These are phyloP conservation scores for Debaryomyces hansenii DNA, from an alignment of 805 yeast genomes.

Conservation along the genomic window DNA sequence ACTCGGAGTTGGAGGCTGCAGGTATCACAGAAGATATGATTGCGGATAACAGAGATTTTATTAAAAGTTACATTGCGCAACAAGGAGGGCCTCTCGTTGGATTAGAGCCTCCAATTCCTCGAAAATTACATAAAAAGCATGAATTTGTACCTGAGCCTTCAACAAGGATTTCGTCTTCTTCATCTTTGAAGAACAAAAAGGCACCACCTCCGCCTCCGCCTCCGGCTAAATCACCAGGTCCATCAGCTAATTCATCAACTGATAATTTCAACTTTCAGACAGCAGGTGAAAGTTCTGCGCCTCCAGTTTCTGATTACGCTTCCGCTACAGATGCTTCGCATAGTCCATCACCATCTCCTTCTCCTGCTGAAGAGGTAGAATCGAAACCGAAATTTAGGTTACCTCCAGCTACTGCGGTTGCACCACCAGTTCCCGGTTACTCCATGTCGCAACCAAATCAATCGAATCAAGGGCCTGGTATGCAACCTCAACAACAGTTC, in stretches of 20 bases:
- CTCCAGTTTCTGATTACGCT: constrained; percentile 8
- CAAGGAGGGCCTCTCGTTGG: constrained; percentile 83
- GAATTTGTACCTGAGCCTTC: constrained; percentile 16
- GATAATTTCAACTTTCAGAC: constrained; percentile 10
- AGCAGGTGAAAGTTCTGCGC: constrained; percentile 4
- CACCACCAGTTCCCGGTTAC: constrained; percentile 27
- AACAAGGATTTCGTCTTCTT: constrained; percentile 12
- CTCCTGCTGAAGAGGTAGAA: constrained; percentile 8
- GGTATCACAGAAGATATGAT: constrained; percentile 89
- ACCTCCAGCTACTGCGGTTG: constrained; percentile 33
- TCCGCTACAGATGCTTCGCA: constrained; percentile 3
- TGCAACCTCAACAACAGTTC: constrained; percentile 18
- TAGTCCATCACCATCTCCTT: constrained; percentile 11
- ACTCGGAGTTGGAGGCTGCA: constrained; percentile 67
- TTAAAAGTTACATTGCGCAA: constrained; percentile 71
- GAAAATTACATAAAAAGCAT: constrained; percentile 43
- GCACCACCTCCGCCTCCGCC: constrained; percentile 46
- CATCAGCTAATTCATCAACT: neutral
- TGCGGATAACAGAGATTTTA: constrained; percentile 80
- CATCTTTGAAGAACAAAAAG: constrained; percentile 20
- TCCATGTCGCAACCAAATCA: constrained; percentile 16
- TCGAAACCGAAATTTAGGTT: constrained; percentile 30
- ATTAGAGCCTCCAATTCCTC: constrained; percentile 79
- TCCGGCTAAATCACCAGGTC: constrained; percentile 6
- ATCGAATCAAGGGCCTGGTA: constrained; percentile 2